Conservation (phyloP, 2,329 filamentous ascomycete genomes). For the Fusarium sacchari region DNA sequence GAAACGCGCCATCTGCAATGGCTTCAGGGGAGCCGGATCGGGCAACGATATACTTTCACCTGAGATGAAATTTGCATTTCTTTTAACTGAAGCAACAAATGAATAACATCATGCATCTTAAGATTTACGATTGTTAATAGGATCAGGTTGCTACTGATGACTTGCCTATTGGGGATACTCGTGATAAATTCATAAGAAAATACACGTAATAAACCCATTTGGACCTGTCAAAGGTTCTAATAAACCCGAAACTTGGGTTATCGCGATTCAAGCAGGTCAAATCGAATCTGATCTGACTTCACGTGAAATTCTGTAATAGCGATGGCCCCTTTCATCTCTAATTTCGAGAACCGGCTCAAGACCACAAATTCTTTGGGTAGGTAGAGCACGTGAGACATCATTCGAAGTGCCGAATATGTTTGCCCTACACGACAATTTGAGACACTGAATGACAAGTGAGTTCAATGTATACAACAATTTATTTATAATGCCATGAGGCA, state of each 20-base stretch:
- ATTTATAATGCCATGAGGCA: neutral
- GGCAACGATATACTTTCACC: neutral
- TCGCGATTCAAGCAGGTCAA: constrained; percentile 6
- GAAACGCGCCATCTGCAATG: constrained; percentile 38
- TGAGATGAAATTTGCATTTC: neutral
- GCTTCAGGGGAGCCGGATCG: constrained; percentile 18
- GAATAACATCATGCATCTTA: neutral
- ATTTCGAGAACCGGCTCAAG: neutral
- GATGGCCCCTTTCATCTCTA: neutral
- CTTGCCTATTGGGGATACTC: neutral
- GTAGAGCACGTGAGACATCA: constrained; percentile 4
- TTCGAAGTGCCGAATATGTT: neutral
- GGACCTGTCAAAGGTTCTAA: neutral
- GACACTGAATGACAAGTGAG: neutral
- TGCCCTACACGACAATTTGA: neutral
- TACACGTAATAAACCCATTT: neutral
- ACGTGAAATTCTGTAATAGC: neutral
- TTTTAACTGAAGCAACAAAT: constrained; percentile 6
- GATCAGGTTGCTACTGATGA: neutral
- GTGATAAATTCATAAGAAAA: neutral
- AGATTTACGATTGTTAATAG: constrained; percentile 5
- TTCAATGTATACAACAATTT: neutral
- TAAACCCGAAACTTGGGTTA: neutral
- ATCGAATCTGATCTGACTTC: neutral
- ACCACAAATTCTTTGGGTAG: neutral